These are phyloP conservation scores for Scheffersomyces ergatensis DNA, from an alignment of 805 yeast genomes.

Conservation along the genomic window DNA sequence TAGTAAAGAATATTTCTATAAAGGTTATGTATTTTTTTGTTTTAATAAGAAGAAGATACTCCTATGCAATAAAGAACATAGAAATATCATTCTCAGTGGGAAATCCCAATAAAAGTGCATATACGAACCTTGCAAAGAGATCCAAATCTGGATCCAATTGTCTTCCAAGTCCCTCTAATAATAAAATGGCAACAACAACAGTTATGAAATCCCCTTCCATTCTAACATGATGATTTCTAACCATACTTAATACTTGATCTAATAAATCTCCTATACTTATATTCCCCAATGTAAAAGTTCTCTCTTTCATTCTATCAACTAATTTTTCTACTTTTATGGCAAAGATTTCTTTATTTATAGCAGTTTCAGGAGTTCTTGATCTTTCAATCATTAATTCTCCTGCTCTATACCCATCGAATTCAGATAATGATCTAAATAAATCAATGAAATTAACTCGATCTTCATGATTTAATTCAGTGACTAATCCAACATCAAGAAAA, in stretches of 20 bases:
- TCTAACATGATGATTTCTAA: constrained; percentile 88
- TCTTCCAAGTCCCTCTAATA: constrained; percentile 93
- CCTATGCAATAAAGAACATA: constrained; percentile 5
- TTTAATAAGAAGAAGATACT: background rate
- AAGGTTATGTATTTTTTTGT: background rate
- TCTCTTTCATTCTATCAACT: constrained; percentile 74
- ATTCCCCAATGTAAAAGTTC: constrained; percentile 91
- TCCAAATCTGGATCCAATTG: constrained; percentile 91
- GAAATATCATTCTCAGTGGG: constrained; percentile 32
- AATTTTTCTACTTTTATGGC: constrained; percentile 83
- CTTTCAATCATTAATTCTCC: constrained; percentile 96
- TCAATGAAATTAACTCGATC: constrained; percentile 87
- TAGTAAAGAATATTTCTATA: constrained; percentile 5
- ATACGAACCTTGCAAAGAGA: constrained; percentile 93
- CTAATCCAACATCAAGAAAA: constrained; percentile 89
- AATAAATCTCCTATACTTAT: constrained; percentile 88
- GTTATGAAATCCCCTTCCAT: constrained; percentile 97
- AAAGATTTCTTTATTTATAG: constrained; percentile 77
- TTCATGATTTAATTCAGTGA: constrained; percentile 76
- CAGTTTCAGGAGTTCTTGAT: constrained; percentile 92
- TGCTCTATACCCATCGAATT: constrained; percentile 90
- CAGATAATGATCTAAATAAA: constrained; percentile 81
- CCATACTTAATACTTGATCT: constrained; percentile 87
- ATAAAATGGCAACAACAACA: constrained; percentile 87
- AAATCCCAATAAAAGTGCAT: constrained; percentile 36